Percentiles rank a stretch among this genome's conserved stretches.
phyloP scores from a whole-genome alignment of 2,329 filamentous ascomycete species.

The Didymella sp. region DNA sequence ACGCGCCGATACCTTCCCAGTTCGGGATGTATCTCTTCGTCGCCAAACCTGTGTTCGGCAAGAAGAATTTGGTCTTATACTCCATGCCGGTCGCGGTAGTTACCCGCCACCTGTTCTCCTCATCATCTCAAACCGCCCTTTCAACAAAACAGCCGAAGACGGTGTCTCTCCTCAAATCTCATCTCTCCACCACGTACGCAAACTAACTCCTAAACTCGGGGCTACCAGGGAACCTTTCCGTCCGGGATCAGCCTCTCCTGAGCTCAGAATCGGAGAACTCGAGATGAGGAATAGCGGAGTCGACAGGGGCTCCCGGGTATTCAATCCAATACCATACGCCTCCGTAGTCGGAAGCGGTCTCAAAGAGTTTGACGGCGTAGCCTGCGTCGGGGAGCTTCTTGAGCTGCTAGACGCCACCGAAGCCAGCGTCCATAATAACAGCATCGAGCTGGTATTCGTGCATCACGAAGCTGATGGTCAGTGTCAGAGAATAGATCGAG shows the following conservation, averaged over 20 bases:
- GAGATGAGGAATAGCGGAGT: conserved; percentile 31
- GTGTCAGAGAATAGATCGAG: not conserved
- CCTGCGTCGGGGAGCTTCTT: conserved; percentile 34
- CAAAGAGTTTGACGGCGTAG: conserved; percentile 33
- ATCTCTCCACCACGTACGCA: conserved; percentile 26
- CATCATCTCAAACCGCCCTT: conserved; percentile 52
- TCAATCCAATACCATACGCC: conserved; percentile 41
- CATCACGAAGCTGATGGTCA: not conserved
- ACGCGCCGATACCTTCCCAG: conserved; percentile 45
- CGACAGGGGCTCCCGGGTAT: conserved; percentile 41
- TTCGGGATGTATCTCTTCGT: conserved; percentile 54
- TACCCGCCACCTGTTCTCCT: conserved; percentile 53
- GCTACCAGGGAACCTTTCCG: conserved; percentile 30
- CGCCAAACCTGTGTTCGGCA: conserved; percentile 57
- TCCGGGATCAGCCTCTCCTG: conserved; percentile 30
- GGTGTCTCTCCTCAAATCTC: conserved; percentile 32
- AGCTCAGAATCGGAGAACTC: conserved; percentile 32
- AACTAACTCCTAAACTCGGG: conserved; percentile 33
- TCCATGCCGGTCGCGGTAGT: conserved; percentile 50
- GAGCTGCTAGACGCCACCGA: conserved; percentile 39
- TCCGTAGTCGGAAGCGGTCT: conserved; percentile 27
- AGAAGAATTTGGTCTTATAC: conserved; percentile 54
- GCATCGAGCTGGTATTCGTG: conserved; percentile 28
- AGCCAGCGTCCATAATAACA: conserved; percentile 39
- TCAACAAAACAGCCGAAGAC: conserved; percentile 54